A percentile compares a stretch with the other conserved stretches of the same genome.
phyloP scores from a whole-genome alignment of 192 early-diverging fungal genomes.

The Nowakowskiella sp. region DNA sequence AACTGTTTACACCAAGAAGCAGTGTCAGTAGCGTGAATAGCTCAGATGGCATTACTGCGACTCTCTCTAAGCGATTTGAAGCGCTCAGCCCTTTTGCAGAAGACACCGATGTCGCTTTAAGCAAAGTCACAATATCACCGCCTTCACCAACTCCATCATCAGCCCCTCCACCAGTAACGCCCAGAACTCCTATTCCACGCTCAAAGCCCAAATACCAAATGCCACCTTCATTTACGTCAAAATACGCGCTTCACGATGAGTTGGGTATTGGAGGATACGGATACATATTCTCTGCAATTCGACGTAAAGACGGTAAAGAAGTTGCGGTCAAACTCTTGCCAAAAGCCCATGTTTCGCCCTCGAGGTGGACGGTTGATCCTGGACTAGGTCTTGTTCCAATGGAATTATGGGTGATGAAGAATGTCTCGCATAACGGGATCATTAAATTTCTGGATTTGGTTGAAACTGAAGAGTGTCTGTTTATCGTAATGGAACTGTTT shows the following conservation, averaged over 20 bases:
- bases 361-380: conserved; percentile 43
- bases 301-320: conserved; percentile 35
- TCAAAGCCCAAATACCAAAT: no score
- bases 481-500: conserved; percentile 61
- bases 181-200: no score
- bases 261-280: conserved; percentile 60
- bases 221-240: conserved; percentile 35
- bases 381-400: conserved; percentile 50
- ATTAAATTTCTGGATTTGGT: conserved; percentile 47
- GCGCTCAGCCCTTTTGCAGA: no score
- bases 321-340: conserved; percentile 66
- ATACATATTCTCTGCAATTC: conserved; percentile 55
- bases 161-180: no score
- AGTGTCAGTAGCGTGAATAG: no score
- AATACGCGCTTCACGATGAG: conserved; percentile 45
- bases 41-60: no score
- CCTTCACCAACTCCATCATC: no score
- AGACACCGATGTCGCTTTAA: no score
- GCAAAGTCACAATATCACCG: no score
- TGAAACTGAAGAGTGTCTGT: conserved; percentile 43
- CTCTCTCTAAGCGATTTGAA: no score
- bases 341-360: conserved; percentile 40
- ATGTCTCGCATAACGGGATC: conserved; percentile 46
- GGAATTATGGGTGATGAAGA: conserved; percentile 54
- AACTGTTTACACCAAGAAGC: no score